Base-by-base conservation (phyloP, 2,329 filamentous ascomycete species). In the Talaromyces rugulosus region DNA sequence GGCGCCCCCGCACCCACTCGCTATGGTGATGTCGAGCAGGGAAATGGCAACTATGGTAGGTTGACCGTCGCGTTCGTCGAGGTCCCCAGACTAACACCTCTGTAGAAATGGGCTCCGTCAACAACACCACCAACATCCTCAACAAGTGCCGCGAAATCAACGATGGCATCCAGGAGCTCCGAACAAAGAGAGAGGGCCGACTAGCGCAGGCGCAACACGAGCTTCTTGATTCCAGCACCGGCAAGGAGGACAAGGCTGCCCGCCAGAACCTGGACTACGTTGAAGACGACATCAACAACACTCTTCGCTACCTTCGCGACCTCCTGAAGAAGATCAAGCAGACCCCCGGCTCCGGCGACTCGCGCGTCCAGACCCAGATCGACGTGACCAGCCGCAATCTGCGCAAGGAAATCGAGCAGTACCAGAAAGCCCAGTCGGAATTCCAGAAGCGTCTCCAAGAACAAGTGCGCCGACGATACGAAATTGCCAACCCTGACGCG, bases 381-480 rank as follows among this genome's bases (percentile, higher is more conserved):
- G 89, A 89, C 69, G 88, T 88, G 62, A 86, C 95, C 53, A 91
- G 96, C 75, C 85, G 89, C 58, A 85, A 89, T 61, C 83, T 97
- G 68, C 93, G 94, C 80, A 81, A 84, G 52, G 90, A 91, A 63
- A 94, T 96, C 75, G 86, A 90, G 68, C 81, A 87, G 64, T 97
- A 93, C 81, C 91, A 95, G 77, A 83, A 87, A 66, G 82, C 91
- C 60, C 93, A 98, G 77, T 86, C 86, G 1, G 84, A 88, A 27
- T 96, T 93, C 83, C 86, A 89, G 72, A 89, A 90, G 77, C 88
- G 89, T 68, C 87, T 91, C 34, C 85, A 91, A 74, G 89, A 92
- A 56, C 91, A 96, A 77, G 90, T 96, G 79, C 89, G 88, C 67
- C 86, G 95, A 60, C 92, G 97, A 75, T 96, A 96, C 78, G 86